Evolutionary conservation across 371 early-diverging fungal genomes (phyloP).

Genomic region (Zychaea mexicana): DNA sequence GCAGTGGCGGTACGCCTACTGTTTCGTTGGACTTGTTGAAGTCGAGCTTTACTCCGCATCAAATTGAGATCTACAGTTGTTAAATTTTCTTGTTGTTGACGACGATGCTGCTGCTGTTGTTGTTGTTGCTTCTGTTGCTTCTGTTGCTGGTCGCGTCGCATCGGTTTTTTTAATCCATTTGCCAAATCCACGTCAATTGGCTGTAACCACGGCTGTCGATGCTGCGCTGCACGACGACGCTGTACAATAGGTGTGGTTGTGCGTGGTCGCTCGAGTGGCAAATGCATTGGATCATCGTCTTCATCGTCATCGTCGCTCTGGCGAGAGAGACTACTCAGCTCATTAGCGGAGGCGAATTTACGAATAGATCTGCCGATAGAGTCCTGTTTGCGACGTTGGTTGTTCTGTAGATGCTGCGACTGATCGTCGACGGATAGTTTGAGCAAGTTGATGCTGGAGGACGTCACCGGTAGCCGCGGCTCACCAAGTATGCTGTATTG

Average conservation of each 20-base stretch:
- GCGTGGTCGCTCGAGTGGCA: constrained; percentile 14
- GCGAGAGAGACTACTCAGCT: constrained; percentile 9
- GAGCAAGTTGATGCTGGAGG: constrained; percentile 14
- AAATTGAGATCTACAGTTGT: constrained; percentile 9
- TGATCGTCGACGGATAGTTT: not conserved
- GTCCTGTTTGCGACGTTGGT: not conserved
- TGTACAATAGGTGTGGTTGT: constrained; percentile 22
- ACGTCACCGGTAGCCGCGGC: constrained; percentile 13
- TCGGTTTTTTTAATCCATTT: constrained; percentile 14
- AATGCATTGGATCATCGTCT: not conserved
- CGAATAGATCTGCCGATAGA: constrained; percentile 13
- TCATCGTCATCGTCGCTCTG: not conserved
- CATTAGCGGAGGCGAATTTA: constrained; percentile 24
- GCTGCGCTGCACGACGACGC: constrained; percentile 9
- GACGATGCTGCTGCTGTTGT: not conserved
- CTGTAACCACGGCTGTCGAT: constrained; percentile 5
- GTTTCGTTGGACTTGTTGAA: constrained; percentile 11
- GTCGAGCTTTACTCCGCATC: constrained; percentile 13
- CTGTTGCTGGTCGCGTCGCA: not conserved
- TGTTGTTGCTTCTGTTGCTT: not conserved
- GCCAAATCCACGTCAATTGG: constrained; percentile 31
- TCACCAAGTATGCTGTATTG: constrained; percentile 21
- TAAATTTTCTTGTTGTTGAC: constrained; percentile 7
- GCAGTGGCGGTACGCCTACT: not conserved
- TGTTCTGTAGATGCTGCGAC: not conserved